phyloP scores from a whole-genome alignment of 1,284 basidiomycete genomes.

The Malassezia yamatoensis region DNA sequence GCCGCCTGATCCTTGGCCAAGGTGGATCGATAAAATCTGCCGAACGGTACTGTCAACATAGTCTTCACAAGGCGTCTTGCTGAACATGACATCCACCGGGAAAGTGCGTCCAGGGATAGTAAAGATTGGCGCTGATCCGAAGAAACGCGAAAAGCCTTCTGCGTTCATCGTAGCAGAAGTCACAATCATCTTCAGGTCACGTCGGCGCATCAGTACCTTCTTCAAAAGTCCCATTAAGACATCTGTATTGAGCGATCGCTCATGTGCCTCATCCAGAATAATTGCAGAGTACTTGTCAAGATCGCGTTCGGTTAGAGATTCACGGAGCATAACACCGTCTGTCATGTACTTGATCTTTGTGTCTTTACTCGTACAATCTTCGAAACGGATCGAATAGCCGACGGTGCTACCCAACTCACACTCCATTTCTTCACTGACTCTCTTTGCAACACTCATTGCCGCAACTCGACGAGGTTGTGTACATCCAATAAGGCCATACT shows the following conservation, averaged over 20 bases:
- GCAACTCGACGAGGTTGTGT: conserved; percentile 95
- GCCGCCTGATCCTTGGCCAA: conserved; percentile 72
- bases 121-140: conserved; percentile 85
- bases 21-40: conserved; percentile 89
- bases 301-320: conserved; percentile 90
- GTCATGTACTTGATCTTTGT: conserved; percentile 95
- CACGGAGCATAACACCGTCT: conserved; percentile 87
- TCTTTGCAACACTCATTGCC: conserved; percentile 96
- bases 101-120: conserved; percentile 97
- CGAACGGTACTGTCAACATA: conserved; percentile 97
- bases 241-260: conserved; percentile 87
- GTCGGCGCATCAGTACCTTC: conserved; percentile 79
- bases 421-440: conserved; percentile 84
- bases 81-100: conserved; percentile 90
- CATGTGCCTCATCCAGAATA: conserved; percentile 93
- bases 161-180: conserved; percentile 99
- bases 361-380: conserved; percentile 81
- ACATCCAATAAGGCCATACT: conserved; percentile 78
- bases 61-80: conserved; percentile 94
- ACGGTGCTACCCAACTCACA: conserved; percentile 73
- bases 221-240: conserved; percentile 88
- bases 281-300: conserved; percentile 88
- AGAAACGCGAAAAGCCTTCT: conserved; percentile 87
- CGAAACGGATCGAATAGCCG: conserved; percentile 94
- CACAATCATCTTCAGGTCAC: conserved; percentile 90